A percentile compares a stretch with the other conserved stretches of the same genome.
phyloP scores from a whole-genome alignment of 1,139 yeast genomes.

The Meyerozyma athensensis region DNA sequence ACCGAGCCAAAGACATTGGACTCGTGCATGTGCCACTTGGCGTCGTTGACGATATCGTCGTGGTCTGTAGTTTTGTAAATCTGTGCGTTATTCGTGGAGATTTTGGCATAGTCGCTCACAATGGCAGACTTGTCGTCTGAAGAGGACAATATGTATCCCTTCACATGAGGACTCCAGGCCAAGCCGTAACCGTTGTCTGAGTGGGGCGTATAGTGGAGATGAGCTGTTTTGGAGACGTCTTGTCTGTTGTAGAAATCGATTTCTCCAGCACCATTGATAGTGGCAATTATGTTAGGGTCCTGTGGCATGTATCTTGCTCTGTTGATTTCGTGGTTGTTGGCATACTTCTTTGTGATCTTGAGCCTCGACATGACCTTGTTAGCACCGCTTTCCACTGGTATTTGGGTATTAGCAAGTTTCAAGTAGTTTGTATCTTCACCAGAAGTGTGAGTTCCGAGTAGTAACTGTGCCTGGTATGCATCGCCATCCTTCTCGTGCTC shows the following conservation, averaged over 20 bases:
- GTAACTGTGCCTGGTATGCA: constrained; percentile 41
- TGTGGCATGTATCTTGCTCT: constrained; percentile 82
- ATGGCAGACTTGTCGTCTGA: constrained; percentile 64
- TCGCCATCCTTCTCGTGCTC: constrained; percentile 28
- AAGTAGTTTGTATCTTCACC: constrained; percentile 75
- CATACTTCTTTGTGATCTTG: constrained; percentile 55
- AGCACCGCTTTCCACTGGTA: constrained; percentile 42
- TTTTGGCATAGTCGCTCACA: constrained; percentile 44
- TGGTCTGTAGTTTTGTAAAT: constrained; percentile 34
- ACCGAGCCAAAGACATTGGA: constrained; percentile 58
- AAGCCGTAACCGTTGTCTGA: constrained; percentile 68
- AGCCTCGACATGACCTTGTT: constrained; percentile 45
- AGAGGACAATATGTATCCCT: constrained; percentile 52
- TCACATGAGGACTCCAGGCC: constrained; percentile 49
- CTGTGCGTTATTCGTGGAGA: constrained; percentile 10
- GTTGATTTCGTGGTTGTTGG: constrained; percentile 60
- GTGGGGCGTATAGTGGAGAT: constrained; percentile 47
- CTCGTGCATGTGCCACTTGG: constrained; percentile 60
- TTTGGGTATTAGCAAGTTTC: constrained; percentile 66
- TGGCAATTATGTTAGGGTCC: constrained; percentile 61
- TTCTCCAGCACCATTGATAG: constrained; percentile 74
- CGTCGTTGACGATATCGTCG: constrained; percentile 64
- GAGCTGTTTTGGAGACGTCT: constrained; percentile 20
- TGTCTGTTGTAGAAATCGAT: constrained; percentile 56
- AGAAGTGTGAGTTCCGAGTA: constrained; percentile 85